Evolutionary conservation across 306 rosid species (phyloP), one percentile per base, ranked within the genome.

Genomic region (Calophaca sinica): DNA sequence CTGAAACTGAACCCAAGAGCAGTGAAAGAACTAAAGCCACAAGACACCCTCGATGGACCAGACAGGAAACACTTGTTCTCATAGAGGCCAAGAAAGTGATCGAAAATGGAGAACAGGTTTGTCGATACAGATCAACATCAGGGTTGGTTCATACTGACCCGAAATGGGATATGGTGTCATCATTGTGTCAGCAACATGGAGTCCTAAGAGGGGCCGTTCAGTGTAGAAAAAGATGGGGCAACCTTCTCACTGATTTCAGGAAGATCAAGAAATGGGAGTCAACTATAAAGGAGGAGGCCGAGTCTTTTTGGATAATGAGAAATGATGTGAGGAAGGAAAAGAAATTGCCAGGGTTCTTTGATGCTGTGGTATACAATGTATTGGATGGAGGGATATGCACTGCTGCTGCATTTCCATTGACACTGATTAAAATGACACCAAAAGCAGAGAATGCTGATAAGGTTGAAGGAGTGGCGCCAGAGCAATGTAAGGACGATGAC

Each of bases 11-110:
- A 4, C 54, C 70, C 13, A 82, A 31, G 44, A 67, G 32, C 29
- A 38, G 9, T 36, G 77, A 73, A 36, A 73, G 77, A 65, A 11
- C 35, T 57, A 86, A 80, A 67, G 66, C 75, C 50, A 86, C 85
- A 2, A 86, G 89, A n/a, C 87, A 83, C 54, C 89, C 89, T 6
- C 51, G 87, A 13, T 86, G 89, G 89, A 83, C 83, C 2, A 80
- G 84, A 66, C 74, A 74, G 28, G 89, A 86, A 51, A 83, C 89
- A 5, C 66, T 86, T 20, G 77, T 83, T 45, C 84, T 86, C 12
- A 77, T 86, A 35, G 85, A 83, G 70, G 83, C 83, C 2, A 86
- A 86, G 89, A 86, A 77, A 59, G 38, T 80, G 78, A 53, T 86
- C 0, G 89, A 86, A 45, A 78, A 68, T 53, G 87, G 89, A 4